Percentiles rank a stretch among this genome's conserved stretches.
These are phyloP conservation scores for Cotoneaster glaucophyllus DNA, from an alignment of 306 rosid genomes.

Conservation along the genomic window DNA sequence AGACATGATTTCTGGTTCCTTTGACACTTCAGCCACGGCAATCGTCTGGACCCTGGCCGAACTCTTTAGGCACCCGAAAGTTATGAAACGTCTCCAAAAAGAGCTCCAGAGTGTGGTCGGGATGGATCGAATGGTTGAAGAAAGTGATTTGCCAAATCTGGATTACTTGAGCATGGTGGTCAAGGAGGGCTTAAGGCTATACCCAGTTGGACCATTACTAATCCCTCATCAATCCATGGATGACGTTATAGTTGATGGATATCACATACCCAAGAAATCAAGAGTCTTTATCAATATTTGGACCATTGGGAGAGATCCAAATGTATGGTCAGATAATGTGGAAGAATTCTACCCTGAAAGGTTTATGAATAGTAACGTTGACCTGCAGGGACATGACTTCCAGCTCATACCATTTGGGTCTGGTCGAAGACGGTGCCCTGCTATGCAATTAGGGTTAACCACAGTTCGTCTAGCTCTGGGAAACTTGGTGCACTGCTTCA, in stretches of 20 bases:
- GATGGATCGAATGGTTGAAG: constrained; percentile 25
- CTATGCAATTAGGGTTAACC: background rate
- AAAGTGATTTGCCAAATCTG: constrained; percentile 23
- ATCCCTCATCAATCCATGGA: constrained; percentile 4
- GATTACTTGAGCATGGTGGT: constrained; percentile 30
- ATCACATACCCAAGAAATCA: constrained; percentile 10
- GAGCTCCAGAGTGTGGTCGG: constrained; percentile 31
- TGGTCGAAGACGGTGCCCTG: background rate
- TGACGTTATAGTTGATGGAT: constrained; percentile 11
- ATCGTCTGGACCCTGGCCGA: too few species aligned
- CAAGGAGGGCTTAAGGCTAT: constrained; percentile 34
- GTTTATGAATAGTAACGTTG: background rate
- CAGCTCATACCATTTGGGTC: background rate
- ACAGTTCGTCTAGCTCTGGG: background rate
- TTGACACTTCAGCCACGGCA: too few species aligned
- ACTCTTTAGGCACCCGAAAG: background rate
- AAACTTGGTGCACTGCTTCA: background rate
- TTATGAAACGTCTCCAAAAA: constrained; percentile 34
- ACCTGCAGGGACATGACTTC: background rate
- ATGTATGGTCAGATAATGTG: background rate
- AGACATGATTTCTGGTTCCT: too few species aligned
- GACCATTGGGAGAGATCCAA: constrained; percentile 26
- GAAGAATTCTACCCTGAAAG: background rate
- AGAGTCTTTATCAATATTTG: constrained; percentile 16
- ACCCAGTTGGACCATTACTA: constrained; percentile 25